Base-by-base conservation (phyloP, 306 rosid species). In the Sechiopsis laciniata region DNA sequence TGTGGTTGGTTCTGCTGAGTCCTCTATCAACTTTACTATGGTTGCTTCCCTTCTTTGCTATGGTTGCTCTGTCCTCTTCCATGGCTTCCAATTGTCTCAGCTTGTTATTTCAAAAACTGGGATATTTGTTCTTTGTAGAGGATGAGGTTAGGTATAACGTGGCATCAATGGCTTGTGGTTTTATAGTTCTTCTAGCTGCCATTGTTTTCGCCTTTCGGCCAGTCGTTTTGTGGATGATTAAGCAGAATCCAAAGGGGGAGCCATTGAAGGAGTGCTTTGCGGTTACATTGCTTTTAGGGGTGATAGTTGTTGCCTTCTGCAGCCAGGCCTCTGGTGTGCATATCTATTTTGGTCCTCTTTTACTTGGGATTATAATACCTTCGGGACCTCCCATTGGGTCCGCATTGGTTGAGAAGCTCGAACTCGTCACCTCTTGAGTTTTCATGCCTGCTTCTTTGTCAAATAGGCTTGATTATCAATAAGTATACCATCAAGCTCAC, bases 311-410 rank as follows among this genome's bases (percentile, higher is more conserved):
- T 7, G 83, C 78, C 35, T 59, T 84, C 50, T 78, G 37, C 45
- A 21, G 80, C 24, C 71, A 74, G 24, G 76, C 75, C 12, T 26
- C 29, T 2, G 82, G 87, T 29, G 64, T 81, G 46, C 70, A 76
- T 24, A n/a, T 65, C 19, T 62, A 76, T 77, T 63, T n/a, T 26
- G 81, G 76, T 9, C 79, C 87, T 15, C 19, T 84, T 16, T 26
- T 79, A 37, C 81, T 84, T 14, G 85, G 84, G 51, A 19, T 84
- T 17, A 9, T 63, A 35, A 69, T 78, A 10, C 85, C 85, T 6
- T 21, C 79, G 9, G 80, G 81, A 13, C 79, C 80, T 5, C 83
- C 85, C 8, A 8, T 81, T 8, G 83, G 83, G 8, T 55, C 78
- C 13, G n/a, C 73, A 6, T 51, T 79, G 7, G 17, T 24, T 3